A percentile compares a stretch with the other conserved stretches of the same genome.
Conservation (phyloP, 345 rosid species). For the Kernera saxatilis region DNA sequence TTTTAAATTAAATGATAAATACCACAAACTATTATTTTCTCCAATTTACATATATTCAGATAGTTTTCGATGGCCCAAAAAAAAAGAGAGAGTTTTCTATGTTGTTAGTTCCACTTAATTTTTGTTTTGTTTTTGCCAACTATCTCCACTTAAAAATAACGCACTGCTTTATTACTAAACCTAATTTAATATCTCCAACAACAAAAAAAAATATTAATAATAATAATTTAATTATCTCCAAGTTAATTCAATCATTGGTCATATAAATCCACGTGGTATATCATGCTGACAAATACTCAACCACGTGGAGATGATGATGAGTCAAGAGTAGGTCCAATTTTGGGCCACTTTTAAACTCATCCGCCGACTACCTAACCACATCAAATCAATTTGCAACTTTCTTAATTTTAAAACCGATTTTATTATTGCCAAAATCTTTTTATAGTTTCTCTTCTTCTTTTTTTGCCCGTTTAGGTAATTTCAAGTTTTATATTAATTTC, state of each 20-base stretch:
- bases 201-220: no score
- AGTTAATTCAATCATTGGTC: constrained; percentile 18
- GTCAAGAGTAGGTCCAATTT: background rate
- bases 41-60: background rate
- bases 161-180: background rate
- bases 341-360: background rate
- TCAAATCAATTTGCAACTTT: constrained; percentile 22
- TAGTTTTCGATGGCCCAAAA: background rate
- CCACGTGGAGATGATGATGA: constrained; percentile 29
- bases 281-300: constrained; percentile 5
- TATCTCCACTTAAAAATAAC: constrained; percentile 15
- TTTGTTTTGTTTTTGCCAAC: background rate
- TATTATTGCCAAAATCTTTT: background rate
- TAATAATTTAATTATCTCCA: background rate
- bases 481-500: background rate
- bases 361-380: constrained; percentile 23
- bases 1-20: background rate
- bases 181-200: no score
- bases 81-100: background rate
- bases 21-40: background rate
- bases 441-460: constrained; percentile 14
- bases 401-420: background rate
- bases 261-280: constrained; percentile 25
- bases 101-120: background rate
- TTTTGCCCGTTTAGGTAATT: constrained; percentile 4